Conservation (phyloP, 306 rosid genomes). For the Prunus padus region DNA sequence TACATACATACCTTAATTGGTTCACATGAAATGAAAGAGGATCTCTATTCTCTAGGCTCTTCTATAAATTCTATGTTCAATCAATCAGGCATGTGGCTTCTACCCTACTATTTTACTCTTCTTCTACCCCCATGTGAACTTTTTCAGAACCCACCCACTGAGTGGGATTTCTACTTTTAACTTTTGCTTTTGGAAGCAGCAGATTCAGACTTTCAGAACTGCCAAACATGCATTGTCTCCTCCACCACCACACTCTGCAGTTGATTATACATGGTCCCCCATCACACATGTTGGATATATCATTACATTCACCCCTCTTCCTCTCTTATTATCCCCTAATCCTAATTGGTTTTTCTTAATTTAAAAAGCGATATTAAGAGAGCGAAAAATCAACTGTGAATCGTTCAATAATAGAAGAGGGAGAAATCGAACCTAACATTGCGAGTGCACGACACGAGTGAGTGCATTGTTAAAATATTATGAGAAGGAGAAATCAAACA, state of each 20-base stretch:
- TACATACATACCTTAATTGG: neutral
- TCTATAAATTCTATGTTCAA: neutral
- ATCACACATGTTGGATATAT: neutral
- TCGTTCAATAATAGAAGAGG: too few species aligned
- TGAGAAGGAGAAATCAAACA: too few species aligned
- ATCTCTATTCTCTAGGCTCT: slow-evolving; percentile 4
- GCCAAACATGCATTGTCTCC: slow-evolving; percentile 8
- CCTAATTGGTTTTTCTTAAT: neutral
- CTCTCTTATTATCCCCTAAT: neutral
- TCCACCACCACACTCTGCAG: slow-evolving; percentile 8
- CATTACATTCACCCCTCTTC: neutral
- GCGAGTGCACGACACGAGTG: too few species aligned
- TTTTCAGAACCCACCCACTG: slow-evolving; percentile 65
- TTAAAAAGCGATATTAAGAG: too few species aligned
- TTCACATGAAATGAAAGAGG: neutral
- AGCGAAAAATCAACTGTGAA: too few species aligned
- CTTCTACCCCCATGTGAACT: slow-evolving; percentile 46
- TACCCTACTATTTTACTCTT: neutral
- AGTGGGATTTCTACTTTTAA: slow-evolving; percentile 23
- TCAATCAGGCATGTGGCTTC: slow-evolving; percentile 6
- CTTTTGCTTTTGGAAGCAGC: slow-evolving; percentile 27
- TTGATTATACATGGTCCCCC: slow-evolving; percentile 23
- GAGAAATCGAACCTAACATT: too few species aligned
- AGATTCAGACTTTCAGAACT: slow-evolving; percentile 13
- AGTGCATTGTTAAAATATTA: too few species aligned